Evolutionary conservation across 148 eudicot genomes (phyloP).

Genomic region (Arbutus unedo): DNA sequence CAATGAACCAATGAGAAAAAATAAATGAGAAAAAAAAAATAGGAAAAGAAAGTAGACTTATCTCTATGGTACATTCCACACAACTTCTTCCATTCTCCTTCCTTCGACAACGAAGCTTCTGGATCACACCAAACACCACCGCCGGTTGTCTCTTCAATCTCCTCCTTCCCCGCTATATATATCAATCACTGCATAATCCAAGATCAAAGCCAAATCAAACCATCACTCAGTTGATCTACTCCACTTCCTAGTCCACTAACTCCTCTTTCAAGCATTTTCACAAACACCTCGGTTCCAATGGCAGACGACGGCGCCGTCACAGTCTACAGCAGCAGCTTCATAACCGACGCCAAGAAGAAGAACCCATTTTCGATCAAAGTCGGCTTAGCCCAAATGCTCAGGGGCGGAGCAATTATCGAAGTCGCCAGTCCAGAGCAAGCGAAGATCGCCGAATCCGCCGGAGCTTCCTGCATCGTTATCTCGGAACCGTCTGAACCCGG

Average conservation of each 20-base stretch:
- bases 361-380: slow-evolving; percentile 51
- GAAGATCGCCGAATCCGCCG: slow-evolving; percentile 61
- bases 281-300: slow-evolving; percentile 41
- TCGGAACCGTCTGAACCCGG: slow-evolving; percentile 17
- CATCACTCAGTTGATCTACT: not conserved
- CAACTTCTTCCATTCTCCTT: slow-evolving; percentile 28
- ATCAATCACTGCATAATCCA: not conserved
- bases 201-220: not conserved
- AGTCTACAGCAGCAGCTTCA: slow-evolving; percentile 41
- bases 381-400: slow-evolving; percentile 48
- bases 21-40: too few relatives aligned
- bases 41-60: too few relatives aligned
- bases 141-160: not conserved
- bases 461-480: slow-evolving; percentile 54
- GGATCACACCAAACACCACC: slow-evolving; percentile 26
- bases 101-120: slow-evolving; percentile 35
- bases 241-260: not conserved
- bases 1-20: too few relatives aligned
- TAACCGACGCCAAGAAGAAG: slow-evolving; percentile 38
- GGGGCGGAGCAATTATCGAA: slow-evolving; percentile 56
- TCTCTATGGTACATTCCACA: not conserved
- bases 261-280: slow-evolving; percentile 23
- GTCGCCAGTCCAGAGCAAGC: slow-evolving; percentile 45
- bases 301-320: slow-evolving; percentile 56
- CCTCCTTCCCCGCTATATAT: not conserved